A percentile compares a stretch with the other conserved stretches of the same genome.
Evolutionary conservation across 1,284 basidiomycete genomes (phyloP).

Genomic region (Inonotus hispidus): DNA sequence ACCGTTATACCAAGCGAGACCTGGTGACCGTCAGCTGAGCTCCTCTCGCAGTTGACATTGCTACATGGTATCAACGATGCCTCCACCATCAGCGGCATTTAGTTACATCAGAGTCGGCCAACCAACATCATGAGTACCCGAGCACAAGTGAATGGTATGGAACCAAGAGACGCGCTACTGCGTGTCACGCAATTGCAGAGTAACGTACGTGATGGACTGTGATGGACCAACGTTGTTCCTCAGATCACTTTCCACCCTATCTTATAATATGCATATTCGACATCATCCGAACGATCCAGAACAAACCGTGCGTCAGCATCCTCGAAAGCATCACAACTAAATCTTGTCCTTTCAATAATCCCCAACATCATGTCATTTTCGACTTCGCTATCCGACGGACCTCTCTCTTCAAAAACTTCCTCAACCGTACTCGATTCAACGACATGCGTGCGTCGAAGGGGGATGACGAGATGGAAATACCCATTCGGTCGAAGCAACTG

Average conservation of each 20-base stretch:
- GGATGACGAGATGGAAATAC: conserved; percentile 69
- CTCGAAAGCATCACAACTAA: conserved; percentile 45
- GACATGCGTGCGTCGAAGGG: conserved; percentile 60
- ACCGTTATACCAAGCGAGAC: no score
- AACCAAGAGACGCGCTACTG: no score
- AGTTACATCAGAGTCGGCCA: no score
- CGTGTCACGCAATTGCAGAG: no score
- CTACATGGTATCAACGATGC: no score
- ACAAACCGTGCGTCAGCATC: not conserved
- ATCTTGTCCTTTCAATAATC: conserved; percentile 45
- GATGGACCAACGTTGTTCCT: not conserved
- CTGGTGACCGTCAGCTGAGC: no score
- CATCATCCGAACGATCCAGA: conserved; percentile 38
- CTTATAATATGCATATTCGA: conserved; percentile 58
- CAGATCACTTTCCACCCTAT: conserved; percentile 49
- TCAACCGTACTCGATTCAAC: conserved; percentile 57
- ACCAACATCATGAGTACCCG: no score
- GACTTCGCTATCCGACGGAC: not conserved
- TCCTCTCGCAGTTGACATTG: no score
- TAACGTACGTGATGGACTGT: no score
- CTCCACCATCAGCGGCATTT: no score
- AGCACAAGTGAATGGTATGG: no score
- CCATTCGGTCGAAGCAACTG: conserved; percentile 38
- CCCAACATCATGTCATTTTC: conserved; percentile 28
- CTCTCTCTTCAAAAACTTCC: conserved; percentile 32